Evolutionary conservation across 164 flowering plant species (phyloP), one percentile per base, ranked within the genome.

Genomic region (Nymphaea thermarum): DNA sequence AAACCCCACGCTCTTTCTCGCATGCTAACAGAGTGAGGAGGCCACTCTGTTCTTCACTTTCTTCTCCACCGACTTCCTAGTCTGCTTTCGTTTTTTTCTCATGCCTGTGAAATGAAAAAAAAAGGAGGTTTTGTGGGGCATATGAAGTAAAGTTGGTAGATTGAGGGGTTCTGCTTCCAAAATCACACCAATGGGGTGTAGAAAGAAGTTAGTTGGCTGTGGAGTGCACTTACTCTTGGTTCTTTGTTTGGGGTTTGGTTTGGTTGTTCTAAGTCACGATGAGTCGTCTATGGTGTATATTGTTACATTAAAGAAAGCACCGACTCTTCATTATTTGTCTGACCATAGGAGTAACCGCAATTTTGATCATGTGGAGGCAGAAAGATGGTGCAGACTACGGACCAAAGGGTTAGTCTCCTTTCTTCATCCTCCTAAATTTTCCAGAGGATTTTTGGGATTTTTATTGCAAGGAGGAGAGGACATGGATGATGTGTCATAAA

Each of bases 261-360:
- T 70, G 69, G 47, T 69, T 59, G 63, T 78, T 6, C 64, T 72
- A 8, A 79, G 86, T 74, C 82, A 85, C 77, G 69, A 70, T 18
- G 85, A 75, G 57, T 74, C 73, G 51, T 84, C 71, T 17, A 85
- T 82, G 68, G 82, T 91, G 43, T 89, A 88, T 73, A 87, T 91
- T 76, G 93, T 91, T 43, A 87, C 90, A 70, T 77, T 91, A 65
- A 89, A 77, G 65, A 86, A 91, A 79, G 72, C 84, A 70, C 87
- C 87, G 63, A 70, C 79, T 67, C 42, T 61, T 68, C 87, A 80
- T 74, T 70, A 70, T 75, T 57, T 69, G 53, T 74, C 44, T 70
- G 81, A 82, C 63, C 57, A 73, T 25, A 74, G 63, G 67, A 72
- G 62, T 44, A 66, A 42, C n/a, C 71, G 45, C 71, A 66, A 65